These are phyloP conservation scores for Monosporascus sp. DNA, from an alignment of 2,329 filamentous ascomycete species.

Conservation along the genomic window DNA sequence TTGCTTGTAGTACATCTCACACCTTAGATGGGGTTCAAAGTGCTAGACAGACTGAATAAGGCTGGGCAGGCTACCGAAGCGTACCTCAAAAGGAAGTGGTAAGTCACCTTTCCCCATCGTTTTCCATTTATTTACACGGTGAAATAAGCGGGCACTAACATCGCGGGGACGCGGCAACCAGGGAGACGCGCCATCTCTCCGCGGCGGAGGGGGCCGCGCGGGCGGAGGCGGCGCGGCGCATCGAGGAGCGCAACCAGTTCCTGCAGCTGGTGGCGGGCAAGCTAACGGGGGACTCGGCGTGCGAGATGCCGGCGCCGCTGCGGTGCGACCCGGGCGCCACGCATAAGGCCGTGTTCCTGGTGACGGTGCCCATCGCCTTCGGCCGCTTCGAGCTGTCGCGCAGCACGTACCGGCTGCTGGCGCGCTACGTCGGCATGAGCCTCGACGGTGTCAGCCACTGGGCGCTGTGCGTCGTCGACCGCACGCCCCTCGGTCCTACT, in stretches of 20 bases:
- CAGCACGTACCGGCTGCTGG: constrained; percentile 20
- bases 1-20: too few relatives aligned
- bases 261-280: constrained; percentile 16
- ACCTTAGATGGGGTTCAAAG: background rate
- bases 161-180: background rate
- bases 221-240: constrained; percentile 8
- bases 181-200: background rate
- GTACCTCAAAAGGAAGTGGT: background rate
- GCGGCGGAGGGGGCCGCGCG: constrained; percentile 4
- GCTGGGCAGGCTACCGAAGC: background rate
- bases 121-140: background rate
- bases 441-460: constrained; percentile 24
- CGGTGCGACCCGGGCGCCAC: constrained; percentile 9
- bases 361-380: constrained; percentile 23
- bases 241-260: constrained; percentile 16
- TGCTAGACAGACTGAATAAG: background rate
- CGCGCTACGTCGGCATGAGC: constrained; percentile 24
- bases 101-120: background rate
- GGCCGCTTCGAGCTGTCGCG: constrained; percentile 21
- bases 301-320: constrained; percentile 16
- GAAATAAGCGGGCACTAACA: background rate
- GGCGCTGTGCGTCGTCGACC: constrained; percentile 23
- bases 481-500: constrained; percentile 12
- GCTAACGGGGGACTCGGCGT: constrained; percentile 14
- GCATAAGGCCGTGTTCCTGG: constrained; percentile 21